Base-by-base conservation (phyloP, 2,329 filamentous ascomycete species). In the Ophiostoma quercus region DNA sequence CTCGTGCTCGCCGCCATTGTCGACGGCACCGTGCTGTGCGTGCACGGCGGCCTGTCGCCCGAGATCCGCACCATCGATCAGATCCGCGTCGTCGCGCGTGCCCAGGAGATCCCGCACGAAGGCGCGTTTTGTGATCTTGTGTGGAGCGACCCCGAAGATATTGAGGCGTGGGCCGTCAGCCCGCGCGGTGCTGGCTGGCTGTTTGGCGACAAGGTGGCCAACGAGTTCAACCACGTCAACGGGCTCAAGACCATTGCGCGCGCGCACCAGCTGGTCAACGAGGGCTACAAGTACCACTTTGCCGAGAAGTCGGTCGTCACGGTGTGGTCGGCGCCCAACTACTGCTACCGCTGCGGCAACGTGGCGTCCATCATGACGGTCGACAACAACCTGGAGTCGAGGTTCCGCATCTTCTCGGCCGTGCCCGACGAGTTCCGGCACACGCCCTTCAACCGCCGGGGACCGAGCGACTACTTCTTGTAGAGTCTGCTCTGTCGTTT, bases 281-380 rank as follows among this genome's bases (percentile, higher is more conserved):
- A 99, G 81, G 95, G 95, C 3, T 99, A 96, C 80, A 97, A 99
- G 87, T 98, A 96, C 79, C 94, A 98, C 78, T 98, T 98, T 80
- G 86, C 90, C 69, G 92, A 97, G 78, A 94, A 95, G 81, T 96
- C 96, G 14, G 94, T 97, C 60, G 94, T 97, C 22, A 99, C 95
- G 0, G 95, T 99, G 29, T 99, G 95, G 95, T 97, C 93, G 71
- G 95, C 95, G 3, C 95, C 95, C 4, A 99, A 96, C 78, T 95
- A 95, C 80, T 96, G 92, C 79, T 97, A 97, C 79, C 87, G 94
- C 69, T 99, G 95, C 79, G 95, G 95, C 51, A 99, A 99, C 77
- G 88, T 98, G 78, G 95, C 95, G 8, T 97, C 94, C 77, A 96
- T 97, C 78, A 97, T 97, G 89, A 93, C 93, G 68, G 88, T 97